Base-by-base conservation (phyloP, 805 yeast genomes). In the Starmerella vaccinii region DNA sequence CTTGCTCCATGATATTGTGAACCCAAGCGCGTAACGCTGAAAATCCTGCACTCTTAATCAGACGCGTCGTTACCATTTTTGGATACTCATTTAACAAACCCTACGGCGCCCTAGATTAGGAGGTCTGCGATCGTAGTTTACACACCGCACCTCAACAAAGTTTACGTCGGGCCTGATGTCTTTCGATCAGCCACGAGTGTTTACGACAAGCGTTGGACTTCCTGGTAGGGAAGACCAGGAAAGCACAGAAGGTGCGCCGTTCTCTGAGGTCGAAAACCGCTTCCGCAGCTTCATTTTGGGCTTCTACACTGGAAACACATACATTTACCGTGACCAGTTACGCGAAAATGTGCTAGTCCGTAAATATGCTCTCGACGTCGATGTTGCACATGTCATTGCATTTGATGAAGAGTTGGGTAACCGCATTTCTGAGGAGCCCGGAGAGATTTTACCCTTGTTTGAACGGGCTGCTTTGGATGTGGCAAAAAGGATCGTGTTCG, bases 361-460 rank as follows among this genome's bases (percentile, higher is more conserved):
- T 50, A 78, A 81, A 60, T 89, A 79, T 67, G 76, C 74, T 37
- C 67, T 92, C 47, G 76, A 77, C 2, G 94, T 92, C 10, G 80
- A 84, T 57, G 74, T 85, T 44, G 95, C 83, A 49, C 95, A 92
- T 63, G 70, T 92, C 51, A 83, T 90, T 50, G 81, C 87, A 8
- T 92, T 79, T 70, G 85, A 87, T 62, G 97, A 87, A 62, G 95
- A 85, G 59, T 72, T 92, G 48, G 89, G 87, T 63, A 90, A 88
- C 65, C 78, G 79, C 57, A 72, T 92, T 55, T 68, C 80, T 51
- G 95, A 88, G 60, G 89, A 84, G 61, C 97, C 99, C 3, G 73
- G 82, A 2, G 95, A 85, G 46, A 79, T 85, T 74, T 78, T 89
- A 30, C 95, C 95, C 3, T 65, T 87, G 35, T 87, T 89, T 60